These are phyloP conservation scores for Schoenoplectus tabernaemontani DNA, from an alignment of 202 grass and related monocot genomes.

Conservation along the genomic window DNA sequence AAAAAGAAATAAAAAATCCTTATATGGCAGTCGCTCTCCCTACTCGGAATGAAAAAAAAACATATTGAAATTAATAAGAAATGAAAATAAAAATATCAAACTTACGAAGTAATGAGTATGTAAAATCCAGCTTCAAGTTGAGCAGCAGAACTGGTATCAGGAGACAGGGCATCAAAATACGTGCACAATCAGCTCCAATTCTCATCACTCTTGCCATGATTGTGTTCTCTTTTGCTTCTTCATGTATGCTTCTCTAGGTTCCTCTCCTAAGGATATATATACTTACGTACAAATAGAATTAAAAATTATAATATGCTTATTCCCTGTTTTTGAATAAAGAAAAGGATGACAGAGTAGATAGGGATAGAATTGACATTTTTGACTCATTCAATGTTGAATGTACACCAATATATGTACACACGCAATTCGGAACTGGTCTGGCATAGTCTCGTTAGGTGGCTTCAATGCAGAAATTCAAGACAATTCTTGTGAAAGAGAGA, in stretches of 20 bases:
- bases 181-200: neutral
- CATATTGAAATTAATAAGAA: neutral
- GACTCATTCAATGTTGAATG: neutral
- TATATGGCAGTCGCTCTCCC: too few relatives aligned
- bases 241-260: neutral
- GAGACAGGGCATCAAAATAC: neutral
- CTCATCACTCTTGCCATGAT: neutral
- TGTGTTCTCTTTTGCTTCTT: neutral
- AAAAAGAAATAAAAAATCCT: too few relatives aligned
- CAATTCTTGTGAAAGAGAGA: neutral
- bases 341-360: neutral
- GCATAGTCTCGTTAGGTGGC: constrained; percentile 13
- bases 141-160: neutral
- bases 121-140: neutral
- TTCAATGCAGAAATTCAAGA: neutral
- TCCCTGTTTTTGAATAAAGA: neutral
- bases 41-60: neutral
- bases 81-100: neutral
- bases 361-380: constrained; percentile 8
- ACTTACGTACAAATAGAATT: neutral
- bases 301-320: neutral
- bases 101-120: neutral
- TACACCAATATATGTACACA: neutral
- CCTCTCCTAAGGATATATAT: neutral
- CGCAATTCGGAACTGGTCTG: neutral